Conservation (phyloP, 176 grass and related monocot species). For the Hordeum marinum region DNA sequence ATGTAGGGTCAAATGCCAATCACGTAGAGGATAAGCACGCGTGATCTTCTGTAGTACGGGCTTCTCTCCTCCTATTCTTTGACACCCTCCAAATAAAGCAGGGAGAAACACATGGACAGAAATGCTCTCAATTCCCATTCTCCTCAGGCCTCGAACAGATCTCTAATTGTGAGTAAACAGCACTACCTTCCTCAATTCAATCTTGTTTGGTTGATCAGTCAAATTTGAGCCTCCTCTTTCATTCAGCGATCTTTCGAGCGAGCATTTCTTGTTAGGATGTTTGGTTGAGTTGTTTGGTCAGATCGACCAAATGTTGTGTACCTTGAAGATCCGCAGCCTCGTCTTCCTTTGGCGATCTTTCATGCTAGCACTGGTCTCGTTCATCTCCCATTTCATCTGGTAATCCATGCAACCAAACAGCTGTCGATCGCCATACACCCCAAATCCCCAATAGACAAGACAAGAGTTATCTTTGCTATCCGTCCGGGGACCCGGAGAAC, state of each 20-base stretch:
- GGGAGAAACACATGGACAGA: not conserved
- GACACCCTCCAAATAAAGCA: conserved; percentile 32
- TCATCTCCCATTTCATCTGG: conserved; percentile 45
- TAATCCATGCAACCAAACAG: not conserved
- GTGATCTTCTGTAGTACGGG: not conserved
- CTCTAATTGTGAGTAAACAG: not conserved
- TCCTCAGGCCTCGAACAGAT: not conserved
- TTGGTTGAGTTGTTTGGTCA: not conserved
- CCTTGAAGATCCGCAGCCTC: conserved; percentile 31
- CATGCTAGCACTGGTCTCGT: not conserved
- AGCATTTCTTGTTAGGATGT: not conserved
- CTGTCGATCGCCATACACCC: not conserved
- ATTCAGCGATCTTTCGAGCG: too few species aligned
- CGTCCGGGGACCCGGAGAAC: not conserved
- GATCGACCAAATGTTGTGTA: conserved; percentile 25
- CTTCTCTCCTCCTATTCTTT: conserved; percentile 4
- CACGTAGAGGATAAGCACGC: not conserved
- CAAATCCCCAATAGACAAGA: not conserved
- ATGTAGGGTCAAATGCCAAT: not conserved
- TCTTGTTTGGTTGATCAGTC: not conserved
- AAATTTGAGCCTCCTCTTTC: not conserved
- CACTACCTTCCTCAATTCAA: not conserved
- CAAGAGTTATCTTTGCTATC: not conserved
- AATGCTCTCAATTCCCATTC: not conserved
- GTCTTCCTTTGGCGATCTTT: conserved; percentile 21